phyloP scores from a whole-genome alignment of 1,284 basidiomycete genomes.

The Heterobasidion irregulare region DNA sequence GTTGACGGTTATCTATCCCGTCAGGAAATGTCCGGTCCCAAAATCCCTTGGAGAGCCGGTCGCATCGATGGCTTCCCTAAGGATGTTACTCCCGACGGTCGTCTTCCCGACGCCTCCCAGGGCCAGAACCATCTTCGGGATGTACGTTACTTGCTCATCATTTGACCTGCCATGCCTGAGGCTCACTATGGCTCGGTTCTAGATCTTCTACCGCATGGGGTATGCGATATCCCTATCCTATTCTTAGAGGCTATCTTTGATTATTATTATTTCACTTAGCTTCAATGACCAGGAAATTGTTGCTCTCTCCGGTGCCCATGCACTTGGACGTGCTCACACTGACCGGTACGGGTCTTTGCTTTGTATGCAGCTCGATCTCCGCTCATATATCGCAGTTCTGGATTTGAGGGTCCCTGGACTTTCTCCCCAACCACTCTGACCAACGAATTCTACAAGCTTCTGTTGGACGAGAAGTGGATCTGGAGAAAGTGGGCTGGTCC shows the following conservation, averaged over 20 bases:
- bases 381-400: conserved; percentile 44
- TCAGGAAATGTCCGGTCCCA: conserved; percentile 74
- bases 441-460: conserved; percentile 87
- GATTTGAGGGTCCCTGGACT: conserved; percentile 88
- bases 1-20: background rate
- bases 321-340: conserved; percentile 88
- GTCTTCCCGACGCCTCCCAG: conserved; percentile 87
- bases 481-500: conserved; percentile 90
- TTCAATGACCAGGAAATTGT: conserved; percentile 98
- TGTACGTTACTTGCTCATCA: conserved; percentile 29
- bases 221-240: conserved; percentile 12
- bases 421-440: conserved; percentile 83
- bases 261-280: conserved; percentile 16
- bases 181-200: background rate
- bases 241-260: background rate
- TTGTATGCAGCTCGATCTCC: background rate
- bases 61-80: conserved; percentile 76
- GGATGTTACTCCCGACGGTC: conserved; percentile 85
- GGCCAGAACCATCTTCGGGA: conserved; percentile 81
- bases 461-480: conserved; percentile 85
- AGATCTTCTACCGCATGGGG: conserved; percentile 93
- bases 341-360: conserved; percentile 39
- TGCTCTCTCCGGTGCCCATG: conserved; percentile 90
- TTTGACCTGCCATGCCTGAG: background rate
- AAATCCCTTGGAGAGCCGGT: conserved; percentile 84